phyloP scores from a whole-genome alignment of 2,329 filamentous ascomycete species.

The Venturia asperata region DNA sequence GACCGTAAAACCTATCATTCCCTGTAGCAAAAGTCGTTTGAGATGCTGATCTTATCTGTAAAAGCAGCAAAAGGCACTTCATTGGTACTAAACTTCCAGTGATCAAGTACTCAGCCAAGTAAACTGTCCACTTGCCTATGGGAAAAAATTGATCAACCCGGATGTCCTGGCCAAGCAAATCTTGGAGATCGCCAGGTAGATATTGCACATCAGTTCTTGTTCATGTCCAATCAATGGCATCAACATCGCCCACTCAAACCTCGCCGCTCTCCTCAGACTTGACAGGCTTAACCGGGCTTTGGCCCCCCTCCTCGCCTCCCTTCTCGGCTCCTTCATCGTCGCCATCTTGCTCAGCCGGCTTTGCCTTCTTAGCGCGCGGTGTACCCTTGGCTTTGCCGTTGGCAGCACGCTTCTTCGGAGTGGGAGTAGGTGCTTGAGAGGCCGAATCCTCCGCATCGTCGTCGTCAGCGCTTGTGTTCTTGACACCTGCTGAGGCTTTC shows the following conservation, averaged over 20 bases:
- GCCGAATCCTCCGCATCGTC: neutral
- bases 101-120: neutral
- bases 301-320: neutral
- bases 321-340: neutral
- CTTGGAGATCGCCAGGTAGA: neutral
- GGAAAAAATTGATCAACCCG: neutral
- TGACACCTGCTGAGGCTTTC: neutral
- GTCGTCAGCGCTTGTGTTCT: neutral
- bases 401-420: slow-evolving; percentile 3
- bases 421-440: neutral
- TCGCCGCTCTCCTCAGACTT: neutral
- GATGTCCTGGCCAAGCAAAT: neutral
- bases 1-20: neutral
- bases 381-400: neutral
- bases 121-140: neutral
- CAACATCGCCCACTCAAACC: neutral
- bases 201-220: neutral
- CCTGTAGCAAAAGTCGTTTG: neutral
- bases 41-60: neutral
- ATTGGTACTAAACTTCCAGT: neutral
- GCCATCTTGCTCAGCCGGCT: neutral
- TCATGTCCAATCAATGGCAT: neutral
- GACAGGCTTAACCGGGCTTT: neutral
- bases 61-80: neutral
- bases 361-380: neutral